Evolutionary conservation across 208 protist genomes (phyloP), one percentile per base, ranked within the genome.

Genomic region (Wallacemonas sp.): DNA sequence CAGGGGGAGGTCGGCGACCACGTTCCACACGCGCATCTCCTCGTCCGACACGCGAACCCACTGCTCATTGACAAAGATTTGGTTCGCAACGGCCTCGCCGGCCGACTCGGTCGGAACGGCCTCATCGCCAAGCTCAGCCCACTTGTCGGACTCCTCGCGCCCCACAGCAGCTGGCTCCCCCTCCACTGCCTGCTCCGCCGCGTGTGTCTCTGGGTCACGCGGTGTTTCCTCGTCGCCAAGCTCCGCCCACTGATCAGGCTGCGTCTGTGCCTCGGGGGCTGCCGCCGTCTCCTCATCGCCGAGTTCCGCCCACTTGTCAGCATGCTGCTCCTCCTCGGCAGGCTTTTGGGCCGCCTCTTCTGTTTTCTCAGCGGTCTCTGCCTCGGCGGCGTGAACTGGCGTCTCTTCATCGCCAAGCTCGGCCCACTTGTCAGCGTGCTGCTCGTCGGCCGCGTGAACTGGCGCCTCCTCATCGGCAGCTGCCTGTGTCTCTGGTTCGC

Each of bases 11-110:
- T 68, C 77, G 7, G 82, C 74, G 29, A 87, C 68, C n/a, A 61
- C 69, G 65, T 87, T 85, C 82, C 82, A 87, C 67, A 84, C 76
- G 48, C 62, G 67, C 76, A 87, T 82, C 66, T 87, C 82, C 45
- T 81, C 74, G 32, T 79, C 75, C 23, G 78, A 67, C 49, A 87
- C 82, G 25, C 75, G 79, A n/a, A 87, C 70, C 82, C 82, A 87
- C 52, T 68, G 72, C 26, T 81, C 70, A 25, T 67, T 67, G 28
- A 70, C 76, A 57, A 74, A 87, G 55, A 87, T 83, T 25, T 87
- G 76, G 49, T 87, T 84, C n/a, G 52, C 31, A 55, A 75, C 39
- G 44, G 73, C 49, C 52, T 70, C 62, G 26, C 41, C 67, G 7
- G 70, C 33, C 26, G 42, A 25, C 48, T 81, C 65, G 18, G 29